phyloP scores from a whole-genome alignment of 2,329 filamentous ascomycete species.

The Pestalotiopsis sp. region DNA sequence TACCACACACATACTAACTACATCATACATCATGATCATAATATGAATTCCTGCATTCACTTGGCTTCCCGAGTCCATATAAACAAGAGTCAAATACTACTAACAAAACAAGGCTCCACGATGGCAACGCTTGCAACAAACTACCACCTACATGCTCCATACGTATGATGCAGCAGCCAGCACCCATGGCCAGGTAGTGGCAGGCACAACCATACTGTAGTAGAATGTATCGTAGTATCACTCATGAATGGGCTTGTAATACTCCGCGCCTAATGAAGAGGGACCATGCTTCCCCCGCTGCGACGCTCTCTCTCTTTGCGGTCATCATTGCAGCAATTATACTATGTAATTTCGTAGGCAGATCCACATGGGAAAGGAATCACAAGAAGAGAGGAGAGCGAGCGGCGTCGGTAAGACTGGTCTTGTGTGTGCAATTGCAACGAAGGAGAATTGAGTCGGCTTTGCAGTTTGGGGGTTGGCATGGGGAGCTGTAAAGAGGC shows the following conservation, averaged over 20 bases:
- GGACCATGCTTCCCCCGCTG: not conserved
- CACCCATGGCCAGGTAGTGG: not conserved
- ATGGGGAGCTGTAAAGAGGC: slow-evolving; percentile 1
- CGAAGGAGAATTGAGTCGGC: not conserved
- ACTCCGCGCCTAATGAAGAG: not conserved
- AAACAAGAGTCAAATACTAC: not conserved
- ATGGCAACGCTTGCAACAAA: not conserved
- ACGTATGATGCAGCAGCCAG: not conserved
- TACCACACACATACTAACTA: not conserved
- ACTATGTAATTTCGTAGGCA: slow-evolving; percentile 7
- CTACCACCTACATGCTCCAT: not conserved
- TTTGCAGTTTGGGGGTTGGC: not conserved
- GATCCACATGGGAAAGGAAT: not conserved
- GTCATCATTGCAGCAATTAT: slow-evolving; percentile 3
- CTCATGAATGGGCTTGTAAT: not conserved
- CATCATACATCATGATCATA: not conserved
- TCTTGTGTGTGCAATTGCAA: slow-evolving; percentile 7
- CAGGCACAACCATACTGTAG: not conserved
- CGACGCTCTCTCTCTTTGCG: not conserved
- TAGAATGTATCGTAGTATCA: not conserved
- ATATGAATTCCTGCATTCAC: not conserved
- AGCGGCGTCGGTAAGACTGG: slow-evolving; percentile 2
- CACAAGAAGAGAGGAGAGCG: not conserved
- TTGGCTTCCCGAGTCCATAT: not conserved
- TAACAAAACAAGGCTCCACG: not conserved